Evolutionary conservation across 225 moss, liverwort and hornwort species (phyloP).

Genomic region (Lunularia cruciata): DNA sequence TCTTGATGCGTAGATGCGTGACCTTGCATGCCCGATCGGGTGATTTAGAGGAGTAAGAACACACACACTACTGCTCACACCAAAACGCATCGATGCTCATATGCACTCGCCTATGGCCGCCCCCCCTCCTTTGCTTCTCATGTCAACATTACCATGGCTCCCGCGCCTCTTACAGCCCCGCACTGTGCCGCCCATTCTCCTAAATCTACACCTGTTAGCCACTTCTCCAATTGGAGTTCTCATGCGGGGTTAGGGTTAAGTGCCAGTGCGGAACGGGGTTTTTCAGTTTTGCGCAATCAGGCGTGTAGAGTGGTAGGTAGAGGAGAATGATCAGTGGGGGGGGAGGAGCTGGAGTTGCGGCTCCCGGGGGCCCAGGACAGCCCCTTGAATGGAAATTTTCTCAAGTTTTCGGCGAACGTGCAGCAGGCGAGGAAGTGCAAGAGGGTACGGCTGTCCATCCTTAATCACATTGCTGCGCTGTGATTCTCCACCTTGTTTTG

Average conservation of each 20-base stretch:
- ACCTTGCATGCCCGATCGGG: conserved; percentile 18
- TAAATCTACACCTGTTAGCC: conserved; percentile 28
- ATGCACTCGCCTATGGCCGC: conserved; percentile 36
- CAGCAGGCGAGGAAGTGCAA: conserved; percentile 94
- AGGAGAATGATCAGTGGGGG: conserved; percentile 90
- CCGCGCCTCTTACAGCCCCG: conserved; percentile 34
- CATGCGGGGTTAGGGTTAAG: conserved; percentile 49
- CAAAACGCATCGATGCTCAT: conserved; percentile 26
- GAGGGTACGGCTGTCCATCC: conserved; percentile 58
- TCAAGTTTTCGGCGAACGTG: conserved; percentile 96
- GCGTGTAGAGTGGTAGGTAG: conserved; percentile 47
- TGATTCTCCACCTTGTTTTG: conserved; percentile 1
- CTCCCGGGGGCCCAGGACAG: conserved; percentile 63
- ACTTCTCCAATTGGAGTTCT: conserved; percentile 37
- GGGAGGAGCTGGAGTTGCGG: conserved; percentile 85
- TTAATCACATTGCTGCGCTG: conserved; percentile 28
- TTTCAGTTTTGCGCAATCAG: conserved; percentile 38
- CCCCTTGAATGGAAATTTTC: conserved; percentile 99
- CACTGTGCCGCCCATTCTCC: conserved; percentile 23
- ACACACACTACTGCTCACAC: not conserved
- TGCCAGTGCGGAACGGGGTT: conserved; percentile 28
- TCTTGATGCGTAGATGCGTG: conserved; percentile 18
- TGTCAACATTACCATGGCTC: conserved; percentile 44
- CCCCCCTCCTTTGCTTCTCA: conserved; percentile 26
- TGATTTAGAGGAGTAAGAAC: conserved; percentile 1